Evolutionary conservation across 495 filamentous ascomycete species (phyloP).

Genomic region (Penicillium simplicissimum): DNA sequence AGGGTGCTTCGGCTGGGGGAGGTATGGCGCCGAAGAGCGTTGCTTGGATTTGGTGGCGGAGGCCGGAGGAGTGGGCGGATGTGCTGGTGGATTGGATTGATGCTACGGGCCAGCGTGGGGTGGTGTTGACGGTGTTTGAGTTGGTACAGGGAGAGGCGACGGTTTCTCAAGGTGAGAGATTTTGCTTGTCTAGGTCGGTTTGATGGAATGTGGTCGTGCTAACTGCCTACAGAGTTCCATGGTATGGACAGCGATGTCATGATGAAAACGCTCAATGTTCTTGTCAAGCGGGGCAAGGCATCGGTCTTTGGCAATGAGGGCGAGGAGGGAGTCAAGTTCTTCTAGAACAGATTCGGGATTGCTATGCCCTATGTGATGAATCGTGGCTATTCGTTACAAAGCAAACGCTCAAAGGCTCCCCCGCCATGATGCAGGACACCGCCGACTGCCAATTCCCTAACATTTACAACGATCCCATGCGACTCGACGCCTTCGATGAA

Average conservation of each 20-base stretch:
- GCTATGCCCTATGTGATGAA: slow-evolving; percentile 16
- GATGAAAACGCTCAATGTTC: slow-evolving; percentile 69
- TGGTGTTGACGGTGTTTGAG: slow-evolving; percentile 77
- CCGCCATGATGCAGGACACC: slow-evolving; percentile 5
- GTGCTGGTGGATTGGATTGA: slow-evolving; percentile 66
- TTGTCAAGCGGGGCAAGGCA: slow-evolving; percentile 87
- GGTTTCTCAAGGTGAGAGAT: slow-evolving; percentile 52
- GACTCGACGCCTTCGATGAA: background rate
- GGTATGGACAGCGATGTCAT: slow-evolving; percentile 82
- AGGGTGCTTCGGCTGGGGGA: slow-evolving; percentile 17
- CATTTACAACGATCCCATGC: slow-evolving; percentile 16
- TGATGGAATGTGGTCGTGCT: slow-evolving; percentile 11
- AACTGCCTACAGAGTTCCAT: slow-evolving; percentile 66
- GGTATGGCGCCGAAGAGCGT: slow-evolving; percentile 34
- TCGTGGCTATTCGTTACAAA: slow-evolving; percentile 32
- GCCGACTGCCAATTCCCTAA: slow-evolving; percentile 12
- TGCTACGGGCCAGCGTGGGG: slow-evolving; percentile 69
- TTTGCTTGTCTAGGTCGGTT: background rate
- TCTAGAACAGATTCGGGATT: slow-evolving; percentile 50
- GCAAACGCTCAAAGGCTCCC: slow-evolving; percentile 22
- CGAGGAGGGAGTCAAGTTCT: slow-evolving; percentile 92
- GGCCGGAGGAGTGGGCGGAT: slow-evolving; percentile 73
- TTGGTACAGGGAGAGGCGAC: slow-evolving; percentile 67
- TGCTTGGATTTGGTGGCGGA: slow-evolving; percentile 70
- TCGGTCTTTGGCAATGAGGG: slow-evolving; percentile 90